phyloP scores from a whole-genome alignment of 2,329 filamentous ascomycete species.

The Nigrograna mackinnonii region DNA sequence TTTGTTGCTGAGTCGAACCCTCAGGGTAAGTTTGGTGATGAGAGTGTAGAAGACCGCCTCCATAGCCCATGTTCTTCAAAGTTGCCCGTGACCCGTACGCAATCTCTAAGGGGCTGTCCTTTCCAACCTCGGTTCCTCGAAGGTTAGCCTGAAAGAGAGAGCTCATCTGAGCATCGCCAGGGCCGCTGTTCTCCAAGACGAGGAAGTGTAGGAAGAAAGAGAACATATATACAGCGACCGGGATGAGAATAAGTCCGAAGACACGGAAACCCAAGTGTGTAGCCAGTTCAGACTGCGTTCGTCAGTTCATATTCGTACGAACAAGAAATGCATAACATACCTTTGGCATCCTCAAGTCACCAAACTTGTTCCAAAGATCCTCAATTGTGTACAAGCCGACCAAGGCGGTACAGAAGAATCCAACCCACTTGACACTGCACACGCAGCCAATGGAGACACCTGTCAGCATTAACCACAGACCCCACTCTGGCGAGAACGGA shows the following conservation, averaged over 20 bases:
- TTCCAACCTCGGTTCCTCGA: slow-evolving; percentile 88
- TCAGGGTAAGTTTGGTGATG: slow-evolving; percentile 96
- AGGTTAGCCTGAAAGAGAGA: slow-evolving; percentile 98
- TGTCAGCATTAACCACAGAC: slow-evolving; percentile 89
- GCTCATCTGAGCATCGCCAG: slow-evolving; percentile 99
- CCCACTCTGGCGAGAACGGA: slow-evolving; percentile 92
- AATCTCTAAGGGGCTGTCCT: slow-evolving; percentile 90
- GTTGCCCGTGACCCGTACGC: slow-evolving; percentile 88
- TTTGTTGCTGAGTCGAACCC: slow-evolving; percentile 90
- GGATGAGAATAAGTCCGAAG: slow-evolving; percentile 84
- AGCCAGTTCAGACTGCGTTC: slow-evolving; percentile 62
- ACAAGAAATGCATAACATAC: slow-evolving; percentile 43
- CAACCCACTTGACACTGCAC: slow-evolving; percentile 98
- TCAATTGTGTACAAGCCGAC: slow-evolving; percentile 95
- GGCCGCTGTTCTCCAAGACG: slow-evolving; percentile 89
- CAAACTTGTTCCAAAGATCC: slow-evolving; percentile 98
- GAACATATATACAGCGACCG: slow-evolving; percentile 89
- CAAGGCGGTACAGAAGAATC: slow-evolving; percentile 91
- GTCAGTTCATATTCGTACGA: slow-evolving; percentile 18
- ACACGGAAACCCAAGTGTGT: slow-evolving; percentile 81
- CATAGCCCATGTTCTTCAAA: slow-evolving; percentile 99
- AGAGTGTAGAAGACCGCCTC: slow-evolving; percentile 92
- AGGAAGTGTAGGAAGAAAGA: slow-evolving; percentile 95
- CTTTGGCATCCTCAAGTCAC: slow-evolving; percentile 87
- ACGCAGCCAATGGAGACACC: slow-evolving; percentile 97